phyloP scores from a whole-genome alignment of 2,329 filamentous ascomycete species.

The Beauveria australis region DNA sequence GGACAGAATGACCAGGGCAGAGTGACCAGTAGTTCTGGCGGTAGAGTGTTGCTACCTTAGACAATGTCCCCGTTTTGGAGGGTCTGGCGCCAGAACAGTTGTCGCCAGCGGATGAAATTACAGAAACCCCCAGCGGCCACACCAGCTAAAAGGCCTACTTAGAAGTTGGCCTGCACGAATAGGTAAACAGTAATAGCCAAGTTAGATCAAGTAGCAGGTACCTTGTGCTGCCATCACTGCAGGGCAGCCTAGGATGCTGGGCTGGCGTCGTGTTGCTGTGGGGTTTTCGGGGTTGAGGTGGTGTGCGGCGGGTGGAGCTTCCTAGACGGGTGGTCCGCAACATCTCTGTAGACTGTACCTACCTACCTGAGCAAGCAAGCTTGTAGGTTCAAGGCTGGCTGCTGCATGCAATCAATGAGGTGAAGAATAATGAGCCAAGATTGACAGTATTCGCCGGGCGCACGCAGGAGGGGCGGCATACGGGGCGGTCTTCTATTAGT shows the following conservation, averaged over 20 bases:
- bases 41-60: not conserved
- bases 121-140: no score
- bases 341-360: not conserved
- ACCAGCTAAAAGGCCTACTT: no score
- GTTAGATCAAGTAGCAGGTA: no score
- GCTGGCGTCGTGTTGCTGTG: not conserved
- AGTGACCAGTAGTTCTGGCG: no score
- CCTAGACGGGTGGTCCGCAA: constrained; percentile 2
- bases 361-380: not conserved
- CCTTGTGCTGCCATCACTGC: no score
- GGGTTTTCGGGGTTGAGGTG: not conserved
- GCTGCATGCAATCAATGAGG: not conserved
- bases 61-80: not conserved
- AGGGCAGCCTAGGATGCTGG: not conserved
- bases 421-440: not conserved
- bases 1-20: no score
- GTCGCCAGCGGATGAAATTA: not conserved
- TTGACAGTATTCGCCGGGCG: not conserved
- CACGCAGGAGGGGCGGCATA: not conserved
- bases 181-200: no score
- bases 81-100: not conserved
- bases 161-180: not conserved
- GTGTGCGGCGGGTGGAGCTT: constrained; percentile 5
- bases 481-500: not conserved
- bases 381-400: no score